Evolutionary conservation across 2,329 filamentous ascomycete genomes (phyloP).

Genomic region (Exophiala viscosa): DNA sequence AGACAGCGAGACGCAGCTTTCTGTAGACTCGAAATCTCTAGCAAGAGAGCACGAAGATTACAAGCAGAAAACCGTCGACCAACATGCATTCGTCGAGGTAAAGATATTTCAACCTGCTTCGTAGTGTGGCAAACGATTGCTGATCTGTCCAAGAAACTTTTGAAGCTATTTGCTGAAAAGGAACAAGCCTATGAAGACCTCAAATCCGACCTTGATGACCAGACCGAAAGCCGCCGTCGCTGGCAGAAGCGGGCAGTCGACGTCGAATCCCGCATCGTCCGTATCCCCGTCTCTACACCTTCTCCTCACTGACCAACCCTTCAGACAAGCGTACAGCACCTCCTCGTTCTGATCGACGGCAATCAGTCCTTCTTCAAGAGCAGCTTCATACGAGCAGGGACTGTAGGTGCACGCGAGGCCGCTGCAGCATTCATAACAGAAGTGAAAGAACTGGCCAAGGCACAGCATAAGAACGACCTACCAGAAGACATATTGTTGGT

Average conservation of each 20-base stretch:
- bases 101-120: background rate
- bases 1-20: background rate
- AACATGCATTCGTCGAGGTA: slow-evolving; percentile 14
- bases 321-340: slow-evolving; percentile 19
- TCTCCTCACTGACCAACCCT: slow-evolving; percentile 3
- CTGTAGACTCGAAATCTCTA: slow-evolving; percentile 4
- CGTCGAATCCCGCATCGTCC: slow-evolving; percentile 15
- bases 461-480: slow-evolving; percentile 23
- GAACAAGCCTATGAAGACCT: slow-evolving; percentile 14
- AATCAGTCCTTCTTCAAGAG: slow-evolving; percentile 22
- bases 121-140: background rate
- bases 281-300: background rate
- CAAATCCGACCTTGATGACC: slow-evolving; percentile 18
- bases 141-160: slow-evolving; percentile 13
- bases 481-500: slow-evolving; percentile 16
- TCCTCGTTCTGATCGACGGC: slow-evolving; percentile 23
- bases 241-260: slow-evolving; percentile 22
- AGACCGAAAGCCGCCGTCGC: slow-evolving; percentile 20
- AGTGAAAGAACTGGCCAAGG: slow-evolving; percentile 15
- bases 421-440: slow-evolving; percentile 11
- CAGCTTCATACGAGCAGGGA: slow-evolving; percentile 12
- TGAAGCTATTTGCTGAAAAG: slow-evolving; percentile 6
- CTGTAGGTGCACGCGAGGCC: slow-evolving; percentile 12
- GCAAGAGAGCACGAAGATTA: slow-evolving; percentile 9
- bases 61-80: slow-evolving; percentile 9